Conservation (phyloP, 768 basidiomycete species). For the Mycena indigotica region DNA sequence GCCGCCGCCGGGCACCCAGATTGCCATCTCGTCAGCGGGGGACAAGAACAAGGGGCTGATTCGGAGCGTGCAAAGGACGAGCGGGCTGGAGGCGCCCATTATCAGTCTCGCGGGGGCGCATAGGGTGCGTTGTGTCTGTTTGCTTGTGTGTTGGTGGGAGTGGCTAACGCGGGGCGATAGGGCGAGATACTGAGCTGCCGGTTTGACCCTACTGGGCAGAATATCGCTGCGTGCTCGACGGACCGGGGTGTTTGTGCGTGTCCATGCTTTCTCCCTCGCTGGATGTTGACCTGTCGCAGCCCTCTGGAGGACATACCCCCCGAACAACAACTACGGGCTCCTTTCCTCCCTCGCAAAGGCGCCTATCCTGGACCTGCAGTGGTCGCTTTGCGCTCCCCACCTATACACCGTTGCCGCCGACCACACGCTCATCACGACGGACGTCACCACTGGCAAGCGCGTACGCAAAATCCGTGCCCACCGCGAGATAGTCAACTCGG, state of each 20-base stretch:
- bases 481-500: slow-evolving; percentile 84
- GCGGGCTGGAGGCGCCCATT: slow-evolving; percentile 90
- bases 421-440: slow-evolving; percentile 74
- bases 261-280: not conserved
- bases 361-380: slow-evolving; percentile 90
- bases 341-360: slow-evolving; percentile 84
- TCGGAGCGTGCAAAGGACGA: slow-evolving; percentile 88
- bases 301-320: slow-evolving; percentile 88
- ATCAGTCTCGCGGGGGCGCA: slow-evolving; percentile 88
- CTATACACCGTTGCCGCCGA: slow-evolving; percentile 91
- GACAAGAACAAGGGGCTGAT: slow-evolving; percentile 81
- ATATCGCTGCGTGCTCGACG: slow-evolving; percentile 88
- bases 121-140: slow-evolving; percentile 51
- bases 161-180: slow-evolving; percentile 65
- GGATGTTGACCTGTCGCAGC: slow-evolving; percentile 46
- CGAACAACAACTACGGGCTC: slow-evolving; percentile 91
- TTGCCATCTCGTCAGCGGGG: slow-evolving; percentile 74
- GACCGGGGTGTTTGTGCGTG: slow-evolving; percentile 88
- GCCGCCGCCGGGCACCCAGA: slow-evolving; percentile 59
- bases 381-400: slow-evolving; percentile 73
- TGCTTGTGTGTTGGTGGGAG: not conserved
- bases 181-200: slow-evolving; percentile 89
- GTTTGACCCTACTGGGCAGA: slow-evolving; percentile 93
- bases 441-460: slow-evolving; percentile 83
- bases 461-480: slow-evolving; percentile 84